These are phyloP conservation scores for Naegleria lovaniensis DNA, from an alignment of 208 protist species.

Conservation along the genomic window DNA sequence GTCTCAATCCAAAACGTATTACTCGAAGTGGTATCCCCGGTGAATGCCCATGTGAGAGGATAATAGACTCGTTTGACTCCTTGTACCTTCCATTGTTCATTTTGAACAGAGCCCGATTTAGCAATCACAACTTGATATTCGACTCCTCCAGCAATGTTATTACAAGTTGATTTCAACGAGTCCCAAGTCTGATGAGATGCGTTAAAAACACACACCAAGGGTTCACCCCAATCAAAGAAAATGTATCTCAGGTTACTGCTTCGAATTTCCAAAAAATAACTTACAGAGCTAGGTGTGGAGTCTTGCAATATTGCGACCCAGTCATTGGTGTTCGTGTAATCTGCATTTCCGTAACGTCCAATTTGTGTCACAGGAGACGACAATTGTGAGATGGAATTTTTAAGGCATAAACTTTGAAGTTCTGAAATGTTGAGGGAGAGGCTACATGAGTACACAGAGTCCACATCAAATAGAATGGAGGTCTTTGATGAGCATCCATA, in stretches of 20 bases:
- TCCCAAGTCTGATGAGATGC: background rate
- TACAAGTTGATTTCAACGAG: background rate
- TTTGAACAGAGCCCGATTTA: background rate
- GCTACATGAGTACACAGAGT: background rate
- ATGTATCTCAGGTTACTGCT: too few species aligned
- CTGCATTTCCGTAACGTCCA: background rate
- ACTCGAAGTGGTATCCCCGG: background rate
- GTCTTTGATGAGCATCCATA: background rate
- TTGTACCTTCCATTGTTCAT: constrained; percentile 2
- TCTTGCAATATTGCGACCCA: background rate
- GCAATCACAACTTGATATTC: constrained; percentile 9
- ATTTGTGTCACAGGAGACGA: background rate
- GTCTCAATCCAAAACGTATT: background rate
- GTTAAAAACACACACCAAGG: too few species aligned
- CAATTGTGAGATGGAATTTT: background rate
- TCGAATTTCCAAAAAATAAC: too few species aligned
- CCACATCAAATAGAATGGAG: background rate
- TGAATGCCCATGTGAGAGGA: background rate
- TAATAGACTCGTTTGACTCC: background rate
- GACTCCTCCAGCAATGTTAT: background rate
- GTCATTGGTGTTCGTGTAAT: background rate
- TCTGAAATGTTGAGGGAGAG: background rate
- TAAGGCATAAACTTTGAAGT: background rate
- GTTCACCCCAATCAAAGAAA: too few species aligned
- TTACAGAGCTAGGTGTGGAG: background rate